phyloP scores from a whole-genome alignment of 2,329 filamentous ascomycete species.

The Apiospora rasikravindrae region DNA sequence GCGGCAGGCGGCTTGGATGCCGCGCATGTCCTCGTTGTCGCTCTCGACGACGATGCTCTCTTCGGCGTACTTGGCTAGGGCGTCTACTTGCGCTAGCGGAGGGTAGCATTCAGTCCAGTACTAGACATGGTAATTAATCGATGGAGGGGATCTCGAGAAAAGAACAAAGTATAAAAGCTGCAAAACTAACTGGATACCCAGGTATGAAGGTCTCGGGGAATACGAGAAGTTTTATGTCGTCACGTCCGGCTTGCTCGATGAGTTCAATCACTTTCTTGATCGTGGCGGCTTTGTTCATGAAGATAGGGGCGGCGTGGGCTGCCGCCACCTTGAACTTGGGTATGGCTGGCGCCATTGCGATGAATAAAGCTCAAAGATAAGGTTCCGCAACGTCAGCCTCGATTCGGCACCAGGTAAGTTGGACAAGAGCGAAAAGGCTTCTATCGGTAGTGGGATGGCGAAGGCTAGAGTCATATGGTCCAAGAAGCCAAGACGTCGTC shows the following conservation, averaged over 20 bases:
- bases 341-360: neutral
- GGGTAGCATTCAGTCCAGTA: conserved; percentile 31
- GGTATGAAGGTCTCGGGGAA: conserved; percentile 32
- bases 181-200: conserved; percentile 31
- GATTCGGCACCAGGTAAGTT: neutral
- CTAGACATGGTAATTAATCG: neutral
- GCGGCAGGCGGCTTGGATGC: conserved; percentile 30
- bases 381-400: neutral
- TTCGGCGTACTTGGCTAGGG: conserved; percentile 30
- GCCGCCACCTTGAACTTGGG: conserved; percentile 28
- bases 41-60: conserved; percentile 30
- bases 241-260: conserved; percentile 22
- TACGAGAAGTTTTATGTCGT: conserved; percentile 26
- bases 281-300: conserved; percentile 31
- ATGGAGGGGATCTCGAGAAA: no score
- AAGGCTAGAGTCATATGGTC: neutral
- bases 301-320: conserved; percentile 28
- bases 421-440: neutral
- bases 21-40: conserved; percentile 25
- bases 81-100: conserved; percentile 28
- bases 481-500: neutral
- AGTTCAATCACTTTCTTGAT: conserved; percentile 25
- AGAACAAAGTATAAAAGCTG: no score
- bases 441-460: neutral
- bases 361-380: neutral